Evolutionary conservation across 2,329 filamentous ascomycete species (phyloP), one percentile per base, ranked within the genome.

Genomic region (Metarhizium brunneum): DNA sequence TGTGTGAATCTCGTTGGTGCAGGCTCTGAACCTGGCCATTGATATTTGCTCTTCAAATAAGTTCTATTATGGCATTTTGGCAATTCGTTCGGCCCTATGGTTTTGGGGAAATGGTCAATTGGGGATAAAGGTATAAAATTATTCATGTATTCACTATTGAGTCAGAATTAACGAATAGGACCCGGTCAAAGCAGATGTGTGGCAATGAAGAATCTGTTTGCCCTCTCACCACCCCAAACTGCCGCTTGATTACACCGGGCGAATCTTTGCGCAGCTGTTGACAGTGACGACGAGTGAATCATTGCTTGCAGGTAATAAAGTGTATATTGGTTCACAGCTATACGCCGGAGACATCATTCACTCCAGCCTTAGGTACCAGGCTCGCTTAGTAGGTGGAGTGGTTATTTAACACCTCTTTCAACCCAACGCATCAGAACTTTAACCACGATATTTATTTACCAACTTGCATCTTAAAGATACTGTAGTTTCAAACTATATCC

Each of bases 1-100:
- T 69, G 65, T 38, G 68, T 71, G 1, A 56, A 59, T 1, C 40
- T 68, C 29, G 45, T 70, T 0, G 68, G 60, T 2, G 56, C 45
- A 10, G 43, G 43, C 13, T 43, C 47, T n/a, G 25, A 36, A 43
- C 25, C 36, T 14, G 43, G 29, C 16, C 20, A 14, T 2, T 55
- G 42, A 54, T 8, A 18, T 11, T 8, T 30, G 25, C 35, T 32
- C 45, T 30, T 48, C 11, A n/a, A 29, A 8, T 45, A 10, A 20
- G 38, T 5, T 40, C 13, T 40, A 35, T 35, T 11, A 0, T 35
- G 32, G 10, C 32, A 11, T 35, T 35, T 11, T 35, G 32, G 32
- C 32, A 35, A 25, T 35, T 35, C 32, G 32, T 35, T 8, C 32
- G 32, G 32, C 32, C 6, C 32, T 11, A 35, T 8, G 32, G 32